These are phyloP conservation scores for Dioscorea dumetorum DNA, from an alignment of 106 monocot species.

Conservation along the genomic window DNA sequence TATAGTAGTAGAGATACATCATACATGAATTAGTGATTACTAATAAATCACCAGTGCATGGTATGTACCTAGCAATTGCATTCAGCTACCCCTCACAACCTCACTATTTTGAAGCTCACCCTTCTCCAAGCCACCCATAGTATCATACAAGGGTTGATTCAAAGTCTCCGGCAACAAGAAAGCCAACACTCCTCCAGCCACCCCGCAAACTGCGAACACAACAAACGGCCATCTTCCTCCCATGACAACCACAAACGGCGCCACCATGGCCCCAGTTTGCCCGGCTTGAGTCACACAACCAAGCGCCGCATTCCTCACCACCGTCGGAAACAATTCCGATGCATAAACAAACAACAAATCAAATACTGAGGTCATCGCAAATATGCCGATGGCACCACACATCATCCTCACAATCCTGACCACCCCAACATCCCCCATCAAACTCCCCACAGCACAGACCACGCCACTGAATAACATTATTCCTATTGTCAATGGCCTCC, in stretches of 20 bases:
- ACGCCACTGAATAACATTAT: neutral
- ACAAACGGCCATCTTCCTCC: slow-evolving; percentile 7
- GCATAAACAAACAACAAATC: slow-evolving; percentile 6
- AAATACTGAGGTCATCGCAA: neutral
- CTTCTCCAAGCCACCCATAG: slow-evolving; percentile 5
- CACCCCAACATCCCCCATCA: neutral
- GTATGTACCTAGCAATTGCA: no score
- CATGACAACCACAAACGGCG: slow-evolving; percentile 18
- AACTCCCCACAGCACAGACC: slow-evolving; percentile 1
- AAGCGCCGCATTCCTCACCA: slow-evolving; percentile 22
- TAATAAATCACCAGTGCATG: no score
- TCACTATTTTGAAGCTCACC: no score
- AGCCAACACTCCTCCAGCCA: slow-evolving; percentile 3
- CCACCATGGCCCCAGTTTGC: slow-evolving; percentile 24
- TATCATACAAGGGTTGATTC: slow-evolving; percentile 14
- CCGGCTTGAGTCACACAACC: slow-evolving; percentile 23
- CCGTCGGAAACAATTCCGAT: slow-evolving; percentile 10
- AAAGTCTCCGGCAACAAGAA: slow-evolving; percentile 7
- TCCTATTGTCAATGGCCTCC: no score
- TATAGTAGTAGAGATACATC: no score
- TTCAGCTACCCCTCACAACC: no score
- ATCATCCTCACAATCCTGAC: neutral
- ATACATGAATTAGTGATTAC: no score
- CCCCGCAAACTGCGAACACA: slow-evolving; percentile 15
- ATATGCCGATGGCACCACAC: slow-evolving; percentile 7